phyloP scores from a whole-genome alignment of 202 grass and related monocot genomes.

The Schoenoplectus tabernaemontani region DNA sequence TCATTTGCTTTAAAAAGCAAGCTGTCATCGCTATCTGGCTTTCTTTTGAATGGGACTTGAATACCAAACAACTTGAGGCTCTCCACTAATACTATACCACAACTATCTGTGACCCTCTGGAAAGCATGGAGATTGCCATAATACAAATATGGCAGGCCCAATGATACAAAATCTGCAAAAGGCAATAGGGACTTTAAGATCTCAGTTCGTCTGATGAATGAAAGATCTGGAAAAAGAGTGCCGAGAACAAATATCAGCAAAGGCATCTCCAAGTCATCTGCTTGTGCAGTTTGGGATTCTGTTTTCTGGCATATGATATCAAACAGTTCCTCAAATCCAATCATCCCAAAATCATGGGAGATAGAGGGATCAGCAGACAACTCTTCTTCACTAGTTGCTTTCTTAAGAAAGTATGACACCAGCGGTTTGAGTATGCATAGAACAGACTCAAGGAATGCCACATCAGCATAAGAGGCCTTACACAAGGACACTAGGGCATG shows the following conservation, averaged over 20 bases:
- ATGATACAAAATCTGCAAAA: constrained; percentile 53
- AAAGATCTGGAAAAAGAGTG: constrained; percentile 67
- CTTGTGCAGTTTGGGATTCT: constrained; percentile 29
- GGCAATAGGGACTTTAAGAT: constrained; percentile 47
- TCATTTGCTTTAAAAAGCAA: neutral
- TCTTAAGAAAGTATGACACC: constrained; percentile 59
- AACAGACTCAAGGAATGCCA: constrained; percentile 73
- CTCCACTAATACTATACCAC: constrained; percentile 45
- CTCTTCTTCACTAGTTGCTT: constrained; percentile 46
- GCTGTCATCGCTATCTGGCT: neutral
- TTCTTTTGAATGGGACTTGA: constrained; percentile 30
- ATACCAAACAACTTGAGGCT: constrained; percentile 50
- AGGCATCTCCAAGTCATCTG: constrained; percentile 43
- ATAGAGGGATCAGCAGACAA: constrained; percentile 30
- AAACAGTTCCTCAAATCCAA: constrained; percentile 89
- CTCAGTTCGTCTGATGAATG: constrained; percentile 65
- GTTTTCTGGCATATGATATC: constrained; percentile 43
- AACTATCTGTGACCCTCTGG: constrained; percentile 52
- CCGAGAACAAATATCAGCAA: constrained; percentile 78
- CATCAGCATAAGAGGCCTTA: constrained; percentile 85
- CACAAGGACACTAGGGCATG: constrained; percentile 82
- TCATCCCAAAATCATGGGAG: constrained; percentile 59
- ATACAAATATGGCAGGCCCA: constrained; percentile 40
- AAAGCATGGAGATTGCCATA: constrained; percentile 54
- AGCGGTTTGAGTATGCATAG: constrained; percentile 62